A percentile compares a stretch with the other conserved stretches of the same genome.
phyloP scores from a whole-genome alignment of 1,284 basidiomycete species.

The Mycosarcoma mackinlayi region DNA sequence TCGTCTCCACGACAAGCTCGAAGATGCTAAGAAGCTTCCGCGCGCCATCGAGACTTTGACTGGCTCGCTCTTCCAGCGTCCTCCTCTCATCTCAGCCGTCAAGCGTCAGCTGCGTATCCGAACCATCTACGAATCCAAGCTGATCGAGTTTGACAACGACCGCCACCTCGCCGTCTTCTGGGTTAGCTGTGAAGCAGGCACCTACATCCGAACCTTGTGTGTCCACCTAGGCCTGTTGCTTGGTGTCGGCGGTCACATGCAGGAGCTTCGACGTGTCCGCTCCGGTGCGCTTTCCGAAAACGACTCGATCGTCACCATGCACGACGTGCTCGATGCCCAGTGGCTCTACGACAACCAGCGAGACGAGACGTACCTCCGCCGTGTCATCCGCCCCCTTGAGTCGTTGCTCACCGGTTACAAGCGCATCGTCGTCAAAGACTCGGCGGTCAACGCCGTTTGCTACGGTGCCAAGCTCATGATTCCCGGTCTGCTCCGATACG shows the following conservation, averaged over 20 bases:
- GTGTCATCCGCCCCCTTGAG: constrained; percentile 94
- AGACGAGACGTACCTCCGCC: constrained; percentile 95
- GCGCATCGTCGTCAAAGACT: constrained; percentile 98
- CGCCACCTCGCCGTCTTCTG: constrained; percentile 97
- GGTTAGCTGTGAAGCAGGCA: constrained; percentile 98
- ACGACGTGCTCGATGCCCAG: constrained; percentile 98
- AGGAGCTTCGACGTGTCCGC: constrained; percentile 93
- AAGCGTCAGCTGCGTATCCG: constrained; percentile 98
- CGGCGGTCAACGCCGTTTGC: constrained; percentile 98
- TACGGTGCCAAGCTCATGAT: constrained; percentile 99
- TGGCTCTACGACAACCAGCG: constrained; percentile 99
- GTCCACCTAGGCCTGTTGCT: constrained; percentile 94
- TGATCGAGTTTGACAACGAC: constrained; percentile 97
- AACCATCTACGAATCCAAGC: constrained; percentile 95
- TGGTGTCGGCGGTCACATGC: constrained; percentile 99
- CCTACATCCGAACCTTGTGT: constrained; percentile 97
- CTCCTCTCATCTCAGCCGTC: constrained; percentile 97
- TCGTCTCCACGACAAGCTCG: constrained; percentile 85
- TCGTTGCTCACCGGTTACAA: constrained; percentile 95
- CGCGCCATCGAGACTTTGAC: constrained; percentile 95
- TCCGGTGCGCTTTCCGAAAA: constrained; percentile 96
- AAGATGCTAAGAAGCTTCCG: constrained; percentile 85
- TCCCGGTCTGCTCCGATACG: constrained; percentile 95
- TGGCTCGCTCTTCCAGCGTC: constrained; percentile 98
- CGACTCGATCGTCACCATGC: constrained; percentile 99